A percentile compares a stretch with the other conserved stretches of the same genome.
Evolutionary conservation across 2,329 filamentous ascomycete species (phyloP).

Genomic region (Botryotinia globosa): DNA sequence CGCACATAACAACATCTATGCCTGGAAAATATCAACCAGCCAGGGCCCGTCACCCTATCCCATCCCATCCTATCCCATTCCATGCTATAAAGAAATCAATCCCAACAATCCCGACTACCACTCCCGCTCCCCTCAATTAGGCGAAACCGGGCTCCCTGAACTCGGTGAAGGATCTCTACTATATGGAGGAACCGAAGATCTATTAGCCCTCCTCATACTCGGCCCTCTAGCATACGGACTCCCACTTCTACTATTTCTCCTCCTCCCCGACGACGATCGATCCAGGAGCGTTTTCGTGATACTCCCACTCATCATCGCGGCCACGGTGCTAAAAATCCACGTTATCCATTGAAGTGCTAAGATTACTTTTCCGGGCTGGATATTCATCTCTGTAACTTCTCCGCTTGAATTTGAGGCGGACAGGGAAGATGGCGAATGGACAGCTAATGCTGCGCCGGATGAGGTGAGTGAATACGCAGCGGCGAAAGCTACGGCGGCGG

Average conservation of each 20-base stretch:
- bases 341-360: conserved; percentile 12
- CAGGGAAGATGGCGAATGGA: neutral
- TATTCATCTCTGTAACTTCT: neutral
- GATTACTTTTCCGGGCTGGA: neutral
- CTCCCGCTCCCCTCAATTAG: neutral
- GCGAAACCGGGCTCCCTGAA: neutral
- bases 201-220: neutral
- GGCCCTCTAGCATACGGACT: neutral
- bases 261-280: neutral
- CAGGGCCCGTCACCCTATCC: neutral
- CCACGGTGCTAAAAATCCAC: neutral
- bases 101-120: neutral
- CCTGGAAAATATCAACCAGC: neutral
- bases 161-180: neutral
- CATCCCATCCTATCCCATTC: neutral
- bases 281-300: neutral
- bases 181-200: neutral
- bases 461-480: conserved; percentile 5
- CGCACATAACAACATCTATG: neutral
- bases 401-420: neutral
- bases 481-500: neutral
- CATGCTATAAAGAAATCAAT: neutral
- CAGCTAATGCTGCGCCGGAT: neutral
- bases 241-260: neutral
- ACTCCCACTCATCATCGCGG: conserved; percentile 4